A percentile compares a stretch with the other conserved stretches of the same genome.
Conservation (phyloP, 495 filamentous ascomycete genomes). For the Hypoxylon fuscum region DNA sequence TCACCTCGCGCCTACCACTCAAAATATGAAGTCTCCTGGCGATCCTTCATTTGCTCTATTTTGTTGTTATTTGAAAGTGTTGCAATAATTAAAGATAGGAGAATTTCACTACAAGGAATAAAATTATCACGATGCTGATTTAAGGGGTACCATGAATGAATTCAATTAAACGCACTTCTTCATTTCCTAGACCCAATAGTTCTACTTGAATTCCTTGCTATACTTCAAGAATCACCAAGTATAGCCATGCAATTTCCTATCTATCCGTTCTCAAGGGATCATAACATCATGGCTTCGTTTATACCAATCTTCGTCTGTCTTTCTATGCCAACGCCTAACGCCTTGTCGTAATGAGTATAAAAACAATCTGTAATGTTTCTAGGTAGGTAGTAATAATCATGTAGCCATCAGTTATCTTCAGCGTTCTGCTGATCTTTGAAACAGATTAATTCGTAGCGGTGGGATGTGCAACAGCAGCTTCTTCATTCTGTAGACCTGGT, state of each 20-base stretch:
- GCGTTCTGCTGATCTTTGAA: not conserved
- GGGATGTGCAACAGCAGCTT: not conserved
- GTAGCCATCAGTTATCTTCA: not conserved
- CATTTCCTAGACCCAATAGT: too few species aligned
- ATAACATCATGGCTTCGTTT: slow-evolving; percentile 14
- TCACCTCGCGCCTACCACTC: too few species aligned
- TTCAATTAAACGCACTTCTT: too few species aligned
- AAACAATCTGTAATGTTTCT: not conserved
- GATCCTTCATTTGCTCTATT: too few species aligned
- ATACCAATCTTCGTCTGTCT: not conserved
- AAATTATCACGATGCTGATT: too few species aligned
- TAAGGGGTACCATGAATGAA: too few species aligned
- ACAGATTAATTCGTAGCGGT: slow-evolving; percentile 5
- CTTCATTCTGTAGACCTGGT: not conserved
- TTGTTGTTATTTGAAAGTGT: too few species aligned
- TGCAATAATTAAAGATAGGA: too few species aligned
- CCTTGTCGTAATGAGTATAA: not conserved
- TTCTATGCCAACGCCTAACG: slow-evolving; percentile 10
- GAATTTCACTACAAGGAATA: too few species aligned
- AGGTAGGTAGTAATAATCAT: not conserved
- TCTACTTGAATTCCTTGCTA: too few species aligned
- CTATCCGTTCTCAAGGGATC: slow-evolving; percentile 3
- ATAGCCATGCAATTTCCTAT: not conserved
- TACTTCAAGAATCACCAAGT: too few species aligned
- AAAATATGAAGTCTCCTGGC: too few species aligned